A percentile compares a stretch with the other conserved stretches of the same genome.
phyloP scores from a whole-genome alignment of 257 asterid species.

The Paulownia fortunei region DNA sequence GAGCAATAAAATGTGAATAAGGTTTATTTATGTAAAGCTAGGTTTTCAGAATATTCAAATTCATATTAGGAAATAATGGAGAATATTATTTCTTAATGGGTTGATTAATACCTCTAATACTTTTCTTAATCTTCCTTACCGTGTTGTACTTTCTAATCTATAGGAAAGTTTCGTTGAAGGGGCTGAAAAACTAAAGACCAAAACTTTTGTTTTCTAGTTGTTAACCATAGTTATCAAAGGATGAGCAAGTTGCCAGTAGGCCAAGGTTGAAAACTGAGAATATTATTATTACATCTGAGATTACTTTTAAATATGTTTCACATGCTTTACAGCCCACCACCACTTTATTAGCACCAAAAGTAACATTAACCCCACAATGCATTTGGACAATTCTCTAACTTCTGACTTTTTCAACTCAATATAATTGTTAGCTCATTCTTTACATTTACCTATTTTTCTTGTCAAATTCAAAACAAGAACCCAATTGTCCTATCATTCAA shows the following conservation, averaged over 20 bases:
- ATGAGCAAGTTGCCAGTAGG: not conserved
- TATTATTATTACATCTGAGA: not conserved
- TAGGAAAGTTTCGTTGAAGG: not conserved
- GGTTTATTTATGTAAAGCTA: no score
- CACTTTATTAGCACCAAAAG: constrained; percentile 13
- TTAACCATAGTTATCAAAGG: no score
- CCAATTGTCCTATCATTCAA: not conserved
- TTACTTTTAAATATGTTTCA: not conserved
- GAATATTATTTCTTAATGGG: not conserved
- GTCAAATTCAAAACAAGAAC: not conserved
- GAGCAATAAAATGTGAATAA: no score
- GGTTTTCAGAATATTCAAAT: no score
- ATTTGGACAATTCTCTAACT: constrained; percentile 8
- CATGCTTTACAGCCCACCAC: constrained; percentile 17
- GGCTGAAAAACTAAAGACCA: not conserved
- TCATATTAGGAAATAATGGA: not conserved
- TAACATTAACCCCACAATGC: constrained; percentile 16
- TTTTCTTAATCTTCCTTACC: not conserved
- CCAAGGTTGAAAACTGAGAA: constrained; percentile 31
- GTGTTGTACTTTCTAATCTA: not conserved
- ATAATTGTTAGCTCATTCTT: not conserved
- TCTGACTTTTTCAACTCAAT: not conserved
- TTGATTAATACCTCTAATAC: not conserved
- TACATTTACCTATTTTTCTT: not conserved
- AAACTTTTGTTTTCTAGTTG: not conserved